A percentile compares a stretch with the other conserved stretches of the same genome.
These are phyloP conservation scores for Schizophyllum commune DNA, from an alignment of 1,284 basidiomycete species.

Conservation along the genomic window DNA sequence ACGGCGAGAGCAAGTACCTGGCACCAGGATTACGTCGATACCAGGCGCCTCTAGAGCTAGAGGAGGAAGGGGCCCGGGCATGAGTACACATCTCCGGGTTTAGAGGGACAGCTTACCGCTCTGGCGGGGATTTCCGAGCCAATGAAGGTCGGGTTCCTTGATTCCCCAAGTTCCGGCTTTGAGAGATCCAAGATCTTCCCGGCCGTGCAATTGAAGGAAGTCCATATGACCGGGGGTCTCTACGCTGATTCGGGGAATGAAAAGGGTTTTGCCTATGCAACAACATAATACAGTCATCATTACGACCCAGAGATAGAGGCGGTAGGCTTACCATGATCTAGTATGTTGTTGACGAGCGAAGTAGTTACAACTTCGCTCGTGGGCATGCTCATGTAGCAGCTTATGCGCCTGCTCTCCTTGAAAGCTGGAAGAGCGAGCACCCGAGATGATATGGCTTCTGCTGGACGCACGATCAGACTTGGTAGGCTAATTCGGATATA, in stretches of 20 bases:
- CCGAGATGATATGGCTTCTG: conserved; percentile 40
- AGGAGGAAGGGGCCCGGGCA: not conserved
- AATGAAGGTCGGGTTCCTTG: conserved; percentile 50
- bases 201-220: conserved; percentile 50
- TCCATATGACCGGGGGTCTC: conserved; percentile 49
- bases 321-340: conserved; percentile 35
- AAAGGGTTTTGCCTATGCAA: conserved; percentile 53
- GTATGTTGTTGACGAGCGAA: conserved; percentile 36
- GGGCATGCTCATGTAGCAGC: conserved; percentile 78
- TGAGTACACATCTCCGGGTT: not conserved
- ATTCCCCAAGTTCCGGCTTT: conserved; percentile 66
- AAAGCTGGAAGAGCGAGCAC: conserved; percentile 47
- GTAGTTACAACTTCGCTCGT: conserved; percentile 58
- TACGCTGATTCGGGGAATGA: conserved; percentile 57
- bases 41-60: conserved; percentile 32
- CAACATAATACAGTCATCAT: not conserved
- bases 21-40: conserved; percentile 63
- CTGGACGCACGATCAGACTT: conserved; percentile 26
- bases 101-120: conserved; percentile 36
- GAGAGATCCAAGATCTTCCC: conserved; percentile 49
- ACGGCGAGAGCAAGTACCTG: conserved; percentile 37
- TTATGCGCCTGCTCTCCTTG: conserved; percentile 38
- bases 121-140: conserved; percentile 33
- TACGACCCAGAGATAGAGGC: not conserved
- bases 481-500: not conserved